These are phyloP conservation scores for Aspergillus quadricinctus DNA, from an alignment of 2,329 filamentous ascomycete genomes.

Conservation along the genomic window DNA sequence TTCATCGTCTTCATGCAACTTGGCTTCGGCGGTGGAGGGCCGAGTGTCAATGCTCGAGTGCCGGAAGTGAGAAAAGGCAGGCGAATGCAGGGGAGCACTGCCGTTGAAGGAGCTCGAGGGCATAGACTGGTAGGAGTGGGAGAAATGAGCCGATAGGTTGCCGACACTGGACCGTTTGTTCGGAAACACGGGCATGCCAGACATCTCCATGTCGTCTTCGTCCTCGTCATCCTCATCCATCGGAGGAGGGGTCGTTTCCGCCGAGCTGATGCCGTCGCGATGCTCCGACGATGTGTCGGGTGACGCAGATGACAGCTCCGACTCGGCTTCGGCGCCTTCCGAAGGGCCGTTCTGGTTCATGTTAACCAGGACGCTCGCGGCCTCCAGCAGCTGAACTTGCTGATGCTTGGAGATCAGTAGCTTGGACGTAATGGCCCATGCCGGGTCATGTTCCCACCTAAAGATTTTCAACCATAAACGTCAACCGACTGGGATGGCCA, in stretches of 20 bases:
- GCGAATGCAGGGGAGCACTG: constrained; percentile 47
- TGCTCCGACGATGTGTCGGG: constrained; percentile 76
- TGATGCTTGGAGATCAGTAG: constrained; percentile 98
- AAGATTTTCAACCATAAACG: constrained; percentile 27
- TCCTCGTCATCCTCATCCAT: constrained; percentile 52
- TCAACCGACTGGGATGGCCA: constrained; percentile 35
- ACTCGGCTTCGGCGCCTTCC: constrained; percentile 64
- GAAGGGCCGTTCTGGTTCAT: constrained; percentile 70
- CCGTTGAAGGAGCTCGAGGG: constrained; percentile 54
- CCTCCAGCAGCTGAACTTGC: constrained; percentile 95
- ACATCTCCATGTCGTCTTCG: constrained; percentile 33
- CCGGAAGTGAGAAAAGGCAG: constrained; percentile 56
- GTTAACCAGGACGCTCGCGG: constrained; percentile 87
- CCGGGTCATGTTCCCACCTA: constrained; percentile 99
- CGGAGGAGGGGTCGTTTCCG: constrained; percentile 88
- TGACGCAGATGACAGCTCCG: constrained; percentile 77
- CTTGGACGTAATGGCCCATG: constrained; percentile 97
- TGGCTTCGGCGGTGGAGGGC: constrained; percentile 74
- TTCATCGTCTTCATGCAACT: constrained; percentile 73
- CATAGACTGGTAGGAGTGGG: constrained; percentile 76
- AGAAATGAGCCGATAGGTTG: constrained; percentile 48
- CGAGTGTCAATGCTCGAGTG: constrained; percentile 72
- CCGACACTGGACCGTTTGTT: constrained; percentile 55
- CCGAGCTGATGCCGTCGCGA: constrained; percentile 72
- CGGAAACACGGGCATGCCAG: constrained; percentile 48